Evolutionary conservation across 345 rosid species (phyloP).

Genomic region (Hypericum androsaemum): DNA sequence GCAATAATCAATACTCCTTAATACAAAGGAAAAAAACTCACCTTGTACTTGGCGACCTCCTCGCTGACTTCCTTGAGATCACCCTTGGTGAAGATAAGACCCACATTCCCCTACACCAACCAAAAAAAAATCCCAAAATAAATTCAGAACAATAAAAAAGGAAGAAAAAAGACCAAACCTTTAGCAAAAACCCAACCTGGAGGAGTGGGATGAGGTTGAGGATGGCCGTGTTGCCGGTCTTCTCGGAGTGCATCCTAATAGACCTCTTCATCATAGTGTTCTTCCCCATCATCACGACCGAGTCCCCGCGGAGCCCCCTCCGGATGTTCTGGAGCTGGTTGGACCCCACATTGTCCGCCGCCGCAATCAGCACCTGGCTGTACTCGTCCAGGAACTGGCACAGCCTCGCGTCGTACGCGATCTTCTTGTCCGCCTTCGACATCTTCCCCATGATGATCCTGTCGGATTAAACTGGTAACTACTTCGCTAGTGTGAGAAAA

Average conservation of each 20-base stretch:
- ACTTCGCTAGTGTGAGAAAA: background rate
- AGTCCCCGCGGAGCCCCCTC: background rate
- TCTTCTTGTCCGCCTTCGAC: conserved; percentile 3
- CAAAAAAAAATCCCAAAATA: background rate
- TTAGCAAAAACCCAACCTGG: background rate
- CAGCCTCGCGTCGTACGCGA: conserved; percentile 1
- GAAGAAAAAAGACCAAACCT: background rate
- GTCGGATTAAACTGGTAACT: background rate
- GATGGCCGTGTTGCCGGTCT: background rate
- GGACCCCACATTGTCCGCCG: conserved; percentile 5
- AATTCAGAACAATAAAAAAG: background rate
- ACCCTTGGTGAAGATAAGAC: conserved; percentile 2
- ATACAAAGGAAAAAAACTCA: background rate
- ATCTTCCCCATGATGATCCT: background rate
- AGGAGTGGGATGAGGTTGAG: conserved; percentile 3
- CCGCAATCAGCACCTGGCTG: conserved; percentile 4
- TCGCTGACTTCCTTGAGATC: conserved; percentile 4
- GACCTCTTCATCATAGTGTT: conserved; percentile 6
- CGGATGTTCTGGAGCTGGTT: conserved; percentile 4
- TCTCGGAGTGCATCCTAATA: conserved; percentile 5
- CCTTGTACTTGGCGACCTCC: conserved; percentile 5
- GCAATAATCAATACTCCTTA: background rate
- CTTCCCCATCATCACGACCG: conserved; percentile 3
- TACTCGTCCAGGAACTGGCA: conserved; percentile 1
- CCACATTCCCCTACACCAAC: conserved; percentile 1